phyloP scores from a whole-genome alignment of 2,329 filamentous ascomycete genomes.

The Bisporella sp. region DNA sequence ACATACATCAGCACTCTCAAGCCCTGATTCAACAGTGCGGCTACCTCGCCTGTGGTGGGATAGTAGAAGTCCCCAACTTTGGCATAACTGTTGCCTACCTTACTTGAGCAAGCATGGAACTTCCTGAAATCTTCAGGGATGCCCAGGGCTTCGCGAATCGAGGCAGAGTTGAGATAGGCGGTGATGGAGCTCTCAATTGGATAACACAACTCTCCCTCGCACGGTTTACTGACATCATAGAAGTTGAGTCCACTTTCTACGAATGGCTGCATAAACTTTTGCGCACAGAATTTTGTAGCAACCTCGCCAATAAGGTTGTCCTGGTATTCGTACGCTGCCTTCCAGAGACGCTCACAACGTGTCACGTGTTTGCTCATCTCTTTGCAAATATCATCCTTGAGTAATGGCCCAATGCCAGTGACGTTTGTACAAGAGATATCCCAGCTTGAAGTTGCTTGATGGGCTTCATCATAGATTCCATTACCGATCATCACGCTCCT shows the following conservation, averaged over 20 bases:
- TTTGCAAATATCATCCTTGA: conserved; percentile 9
- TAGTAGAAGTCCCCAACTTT: conserved; percentile 16
- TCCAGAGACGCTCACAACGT: conserved; percentile 14
- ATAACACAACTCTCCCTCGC: conserved; percentile 16
- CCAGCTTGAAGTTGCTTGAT: background rate
- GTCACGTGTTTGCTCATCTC: conserved; percentile 10
- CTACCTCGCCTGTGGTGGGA: conserved; percentile 12
- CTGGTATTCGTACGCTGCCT: conserved; percentile 10
- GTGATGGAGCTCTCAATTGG: conserved; percentile 17
- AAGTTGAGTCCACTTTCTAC: conserved; percentile 11
- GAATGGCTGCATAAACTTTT: conserved; percentile 15
- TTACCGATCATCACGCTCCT: conserved; percentile 40
- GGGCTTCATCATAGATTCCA: conserved; percentile 16
- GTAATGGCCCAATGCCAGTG: conserved; percentile 14
- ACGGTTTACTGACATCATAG: conserved; percentile 17
- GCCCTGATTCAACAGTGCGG: conserved; percentile 12
- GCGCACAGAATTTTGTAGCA: conserved; percentile 6
- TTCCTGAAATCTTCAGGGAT: conserved; percentile 9
- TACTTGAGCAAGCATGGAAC: conserved; percentile 14
- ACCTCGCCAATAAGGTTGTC: conserved; percentile 12
- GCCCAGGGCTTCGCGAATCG: conserved; percentile 13
- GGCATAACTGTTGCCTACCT: conserved; percentile 13
- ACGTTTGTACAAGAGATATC: conserved; percentile 29
- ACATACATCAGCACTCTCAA: conserved; percentile 18
- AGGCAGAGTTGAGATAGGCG: conserved; percentile 13